phyloP scores from a whole-genome alignment of 2,329 filamentous ascomycete genomes.

The Amesomyces nigricolor region DNA sequence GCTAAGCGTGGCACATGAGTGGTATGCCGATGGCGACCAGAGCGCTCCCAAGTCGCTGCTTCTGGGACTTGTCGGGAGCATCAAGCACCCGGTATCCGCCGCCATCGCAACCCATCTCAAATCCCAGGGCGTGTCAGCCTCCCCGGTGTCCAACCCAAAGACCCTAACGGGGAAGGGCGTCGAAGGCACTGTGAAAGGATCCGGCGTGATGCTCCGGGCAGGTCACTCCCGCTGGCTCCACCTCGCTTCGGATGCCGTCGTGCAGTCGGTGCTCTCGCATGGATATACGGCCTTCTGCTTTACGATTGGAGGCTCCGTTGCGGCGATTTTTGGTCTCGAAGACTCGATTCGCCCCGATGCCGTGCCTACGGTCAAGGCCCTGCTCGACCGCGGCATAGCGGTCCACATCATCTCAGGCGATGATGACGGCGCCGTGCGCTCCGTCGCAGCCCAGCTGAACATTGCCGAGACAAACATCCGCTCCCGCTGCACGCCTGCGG shows the following conservation, averaged over 20 bases:
- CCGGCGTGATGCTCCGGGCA: conserved; percentile 35
- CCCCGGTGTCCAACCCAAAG: conserved; percentile 28
- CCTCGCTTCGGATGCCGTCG: conserved; percentile 28
- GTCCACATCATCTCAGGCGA: conserved; percentile 51
- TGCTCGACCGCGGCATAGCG: conserved; percentile 36
- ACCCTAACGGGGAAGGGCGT: conserved; percentile 44
- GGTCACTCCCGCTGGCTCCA: conserved; percentile 48
- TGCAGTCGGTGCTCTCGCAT: conserved; percentile 32
- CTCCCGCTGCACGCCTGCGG: conserved; percentile 40
- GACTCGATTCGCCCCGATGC: conserved; percentile 44
- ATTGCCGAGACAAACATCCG: conserved; percentile 37
- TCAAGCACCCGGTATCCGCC: conserved; percentile 49
- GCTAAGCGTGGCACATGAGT: conserved; percentile 39
- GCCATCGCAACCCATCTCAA: conserved; percentile 34
- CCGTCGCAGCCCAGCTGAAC: conserved; percentile 35
- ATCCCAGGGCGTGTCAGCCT: conserved; percentile 1
- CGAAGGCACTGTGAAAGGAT: conserved; percentile 29
- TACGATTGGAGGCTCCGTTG: conserved; percentile 32
- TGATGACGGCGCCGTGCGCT: conserved; percentile 43
- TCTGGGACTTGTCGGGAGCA: conserved; percentile 37
- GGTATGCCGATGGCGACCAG: conserved; percentile 26
- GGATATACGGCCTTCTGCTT: conserved; percentile 46
- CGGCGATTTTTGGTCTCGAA: conserved; percentile 42
- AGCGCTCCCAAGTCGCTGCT: conserved; percentile 21
- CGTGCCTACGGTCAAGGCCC: conserved; percentile 28